Evolutionary conservation across 2,329 filamentous ascomycete species (phyloP), one percentile per base, ranked within the genome.

Genomic region (Penicillium expansum): DNA sequence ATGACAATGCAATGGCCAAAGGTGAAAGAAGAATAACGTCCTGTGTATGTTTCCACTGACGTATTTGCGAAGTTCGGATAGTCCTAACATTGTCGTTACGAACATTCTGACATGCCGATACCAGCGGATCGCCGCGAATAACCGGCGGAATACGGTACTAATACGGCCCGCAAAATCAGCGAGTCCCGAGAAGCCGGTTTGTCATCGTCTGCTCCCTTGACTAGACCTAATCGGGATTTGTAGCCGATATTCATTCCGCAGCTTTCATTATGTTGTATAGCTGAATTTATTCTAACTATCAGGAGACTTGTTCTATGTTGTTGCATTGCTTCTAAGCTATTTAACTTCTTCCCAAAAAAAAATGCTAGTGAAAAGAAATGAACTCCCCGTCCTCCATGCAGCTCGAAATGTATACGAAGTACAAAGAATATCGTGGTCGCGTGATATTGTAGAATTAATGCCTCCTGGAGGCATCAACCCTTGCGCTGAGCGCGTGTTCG

Each of bases 401-500:
- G 44, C 58, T 57, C 52, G 38, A 52, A 62, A 57, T 62, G 63
- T 64, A 57, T 60, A 63, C 51, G 55, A 39, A 57, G 38, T 56
- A 56, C 52, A 62, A 57, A 60, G 53, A 50, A 57, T 55, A 48
- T 62, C 60, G 56, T 62, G 53, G 56, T 62, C 60, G 51, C 60
- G 50, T 62, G 48, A 62, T 44, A 37, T 55, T 32, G 41, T 39
- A 27, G 56, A 35, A 55, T 24, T n/a, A 16, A 42, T 27, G 30
- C 29, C 29, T 11, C 20, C 18, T 22, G 2, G 13, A 30, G 18
- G 24, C 7, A 51, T 57, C 44, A 62, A 16, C 63, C 59, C 27
- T 55, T 58, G 24, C 79, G 75, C 33, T 52, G 54, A 18, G 75
- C 76, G 14, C 80, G 81, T 62, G 83, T 81, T 61, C 82, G 73